phyloP scores from a whole-genome alignment of 805 yeast species.

The Saccharomycopsis malanga region DNA sequence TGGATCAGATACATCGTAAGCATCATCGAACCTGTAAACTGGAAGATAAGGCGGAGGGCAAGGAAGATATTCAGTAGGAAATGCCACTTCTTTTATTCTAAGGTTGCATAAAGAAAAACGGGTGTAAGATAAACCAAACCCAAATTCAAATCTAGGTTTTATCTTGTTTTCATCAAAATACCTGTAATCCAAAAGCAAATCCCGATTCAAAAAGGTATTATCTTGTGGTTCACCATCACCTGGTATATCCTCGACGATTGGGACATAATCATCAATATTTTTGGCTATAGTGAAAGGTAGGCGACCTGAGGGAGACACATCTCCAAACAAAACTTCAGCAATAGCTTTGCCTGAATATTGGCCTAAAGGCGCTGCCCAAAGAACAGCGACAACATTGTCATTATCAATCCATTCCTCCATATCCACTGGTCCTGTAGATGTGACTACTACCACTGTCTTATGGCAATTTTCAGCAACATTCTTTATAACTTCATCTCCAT shows the following conservation, averaged over 20 bases:
- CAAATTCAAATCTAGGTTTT: slow-evolving; percentile 50
- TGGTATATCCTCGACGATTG: slow-evolving; percentile 35
- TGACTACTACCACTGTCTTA: slow-evolving; percentile 53
- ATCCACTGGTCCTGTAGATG: slow-evolving; percentile 53
- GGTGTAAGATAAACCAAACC: slow-evolving; percentile 20
- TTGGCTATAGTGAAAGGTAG: slow-evolving; percentile 59
- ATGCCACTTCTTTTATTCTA: slow-evolving; percentile 30
- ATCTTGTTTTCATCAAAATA: slow-evolving; percentile 51
- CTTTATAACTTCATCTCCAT: slow-evolving; percentile 47
- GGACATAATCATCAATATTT: slow-evolving; percentile 40
- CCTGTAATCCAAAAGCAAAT: slow-evolving; percentile 44
- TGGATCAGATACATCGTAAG: slow-evolving; percentile 42
- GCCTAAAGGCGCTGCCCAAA: slow-evolving; percentile 53
- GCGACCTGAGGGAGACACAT: slow-evolving; percentile 54
- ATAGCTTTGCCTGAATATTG: slow-evolving; percentile 48
- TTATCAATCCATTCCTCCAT: slow-evolving; percentile 50
- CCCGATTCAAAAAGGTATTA: slow-evolving; percentile 26
- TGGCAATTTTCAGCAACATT: slow-evolving; percentile 42
- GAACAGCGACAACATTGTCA: slow-evolving; percentile 51
- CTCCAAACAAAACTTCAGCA: slow-evolving; percentile 54
- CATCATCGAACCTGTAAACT: slow-evolving; percentile 35
- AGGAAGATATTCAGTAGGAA: slow-evolving; percentile 30
- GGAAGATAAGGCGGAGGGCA: slow-evolving; percentile 32
- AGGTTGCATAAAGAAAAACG: slow-evolving; percentile 29
- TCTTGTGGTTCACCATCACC: slow-evolving; percentile 32